Conservation (phyloP, 805 yeast genomes). For the Lipomyces yamadae region DNA sequence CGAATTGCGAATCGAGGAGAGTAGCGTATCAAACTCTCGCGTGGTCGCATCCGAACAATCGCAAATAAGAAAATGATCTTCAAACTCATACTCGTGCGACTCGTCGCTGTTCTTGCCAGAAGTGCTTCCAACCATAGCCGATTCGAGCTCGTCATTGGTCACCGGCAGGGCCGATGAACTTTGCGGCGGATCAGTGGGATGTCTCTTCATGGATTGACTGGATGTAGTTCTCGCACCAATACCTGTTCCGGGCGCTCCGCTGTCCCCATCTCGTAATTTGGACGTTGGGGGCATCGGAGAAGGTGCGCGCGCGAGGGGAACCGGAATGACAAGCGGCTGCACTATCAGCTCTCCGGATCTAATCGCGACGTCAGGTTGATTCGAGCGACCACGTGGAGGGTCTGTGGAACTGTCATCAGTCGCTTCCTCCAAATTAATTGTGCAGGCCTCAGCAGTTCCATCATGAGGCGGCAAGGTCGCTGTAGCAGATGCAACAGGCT, state of each 20-base stretch:
- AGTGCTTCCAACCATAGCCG: not conserved
- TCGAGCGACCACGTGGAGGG: not conserved
- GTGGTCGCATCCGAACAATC: slow-evolving; percentile 24
- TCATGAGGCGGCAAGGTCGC: not conserved
- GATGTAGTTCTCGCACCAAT: not conserved
- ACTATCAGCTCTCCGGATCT: not conserved
- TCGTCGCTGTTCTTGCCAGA: not conserved
- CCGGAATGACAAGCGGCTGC: slow-evolving; percentile 9
- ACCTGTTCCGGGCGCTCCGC: not conserved
- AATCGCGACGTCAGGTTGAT: not conserved
- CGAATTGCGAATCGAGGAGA: slow-evolving; percentile 16
- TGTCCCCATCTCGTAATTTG: not conserved
- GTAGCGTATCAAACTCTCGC: slow-evolving; percentile 13
- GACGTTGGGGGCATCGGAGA: slow-evolving; percentile 1
- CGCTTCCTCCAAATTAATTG: not conserved
- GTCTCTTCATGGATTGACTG: not conserved
- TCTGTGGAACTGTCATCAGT: not conserved
- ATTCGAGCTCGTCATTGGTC: not conserved
- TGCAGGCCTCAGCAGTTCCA: not conserved
- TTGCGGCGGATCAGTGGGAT: not conserved
- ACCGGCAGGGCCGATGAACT: not conserved
- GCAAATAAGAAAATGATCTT: slow-evolving; percentile 20
- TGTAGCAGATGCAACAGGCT: not conserved
- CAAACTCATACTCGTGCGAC: not conserved
- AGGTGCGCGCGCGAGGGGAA: slow-evolving; percentile 4